Percentiles rank a stretch among this genome's conserved stretches.
phyloP scores from a whole-genome alignment of 371 early-diverging fungal genomes.

The Smittium mucronatum region DNA sequence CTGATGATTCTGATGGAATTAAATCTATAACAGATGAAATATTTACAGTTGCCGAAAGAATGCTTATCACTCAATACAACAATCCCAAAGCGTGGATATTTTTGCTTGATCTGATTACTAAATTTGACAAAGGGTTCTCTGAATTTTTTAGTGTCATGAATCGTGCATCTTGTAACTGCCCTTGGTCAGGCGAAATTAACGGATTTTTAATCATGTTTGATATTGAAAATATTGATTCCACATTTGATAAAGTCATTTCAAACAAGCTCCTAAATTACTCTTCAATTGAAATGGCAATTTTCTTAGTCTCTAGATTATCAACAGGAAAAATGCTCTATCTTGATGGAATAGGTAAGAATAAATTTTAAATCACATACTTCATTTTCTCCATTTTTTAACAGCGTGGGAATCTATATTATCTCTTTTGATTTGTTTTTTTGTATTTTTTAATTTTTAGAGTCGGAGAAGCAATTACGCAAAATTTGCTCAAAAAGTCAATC shows the following conservation, averaged over 20 bases:
- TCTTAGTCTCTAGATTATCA: constrained; percentile 1
- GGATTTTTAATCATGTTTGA: constrained; percentile 8
- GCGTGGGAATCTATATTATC: too few species aligned
- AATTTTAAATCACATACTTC: background rate
- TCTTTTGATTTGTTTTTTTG: too few species aligned
- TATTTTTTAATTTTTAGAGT: background rate
- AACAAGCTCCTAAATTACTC: background rate
- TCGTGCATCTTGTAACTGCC: background rate
- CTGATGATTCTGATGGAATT: background rate
- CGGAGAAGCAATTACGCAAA: background rate
- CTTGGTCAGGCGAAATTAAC: constrained; percentile 7
- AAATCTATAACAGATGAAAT: background rate
- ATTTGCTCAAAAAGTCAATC: constrained; percentile 2
- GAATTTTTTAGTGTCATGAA: background rate
- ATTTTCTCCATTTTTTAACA: background rate
- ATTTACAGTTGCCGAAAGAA: constrained; percentile 1
- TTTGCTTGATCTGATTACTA: background rate
- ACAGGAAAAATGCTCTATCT: background rate
- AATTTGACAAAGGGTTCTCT: background rate
- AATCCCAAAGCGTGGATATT: constrained; percentile 8
- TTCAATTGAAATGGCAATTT: constrained; percentile 7
- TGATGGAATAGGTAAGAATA: background rate
- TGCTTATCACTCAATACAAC: background rate
- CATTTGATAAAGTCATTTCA: background rate
- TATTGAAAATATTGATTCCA: background rate